These are phyloP conservation scores for Coffea humblotiana DNA, from an alignment of 305 asterid genomes.

Conservation along the genomic window DNA sequence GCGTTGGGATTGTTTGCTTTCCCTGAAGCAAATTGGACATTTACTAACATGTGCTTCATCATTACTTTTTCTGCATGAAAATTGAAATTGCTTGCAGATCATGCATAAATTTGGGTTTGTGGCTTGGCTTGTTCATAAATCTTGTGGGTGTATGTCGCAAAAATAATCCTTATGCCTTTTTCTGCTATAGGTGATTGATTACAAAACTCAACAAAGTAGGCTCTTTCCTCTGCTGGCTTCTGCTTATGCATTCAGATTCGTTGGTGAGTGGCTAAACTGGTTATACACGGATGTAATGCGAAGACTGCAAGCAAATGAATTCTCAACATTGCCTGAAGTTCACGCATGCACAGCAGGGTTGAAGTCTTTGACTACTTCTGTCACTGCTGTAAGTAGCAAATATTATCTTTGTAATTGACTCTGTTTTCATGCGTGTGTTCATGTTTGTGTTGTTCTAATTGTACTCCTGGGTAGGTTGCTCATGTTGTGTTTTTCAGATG, in stretches of 20 bases:
- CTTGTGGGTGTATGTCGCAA: neutral
- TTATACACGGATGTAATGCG: slow-evolving; percentile 83
- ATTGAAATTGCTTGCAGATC: neutral
- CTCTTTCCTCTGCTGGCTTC: slow-evolving; percentile 98
- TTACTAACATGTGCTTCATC: neutral
- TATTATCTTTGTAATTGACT: neutral
- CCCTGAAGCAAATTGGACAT: neutral
- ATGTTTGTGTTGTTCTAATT: neutral
- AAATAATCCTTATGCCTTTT: slow-evolving; percentile 12
- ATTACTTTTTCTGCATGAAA: neutral
- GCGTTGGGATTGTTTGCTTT: neutral
- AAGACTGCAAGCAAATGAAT: slow-evolving; percentile 80
- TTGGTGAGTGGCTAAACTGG: slow-evolving; percentile 98
- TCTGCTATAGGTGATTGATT: slow-evolving; percentile 71
- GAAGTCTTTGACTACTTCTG: slow-evolving; percentile 93
- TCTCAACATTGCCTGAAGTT: slow-evolving; percentile 90
- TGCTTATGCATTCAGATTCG: slow-evolving; percentile 94
- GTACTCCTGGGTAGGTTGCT: neutral
- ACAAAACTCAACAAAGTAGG: slow-evolving; percentile 92
- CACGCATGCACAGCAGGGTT: slow-evolving; percentile 99
- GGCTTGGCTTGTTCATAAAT: neutral
- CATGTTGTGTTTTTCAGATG: neutral
- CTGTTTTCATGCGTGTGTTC: neutral
- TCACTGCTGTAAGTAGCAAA: slow-evolving; percentile 78
- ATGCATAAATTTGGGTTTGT: neutral